Base-by-base conservation (phyloP, 192 early-diverging fungal genomes). In the Backusella macrospora region DNA sequence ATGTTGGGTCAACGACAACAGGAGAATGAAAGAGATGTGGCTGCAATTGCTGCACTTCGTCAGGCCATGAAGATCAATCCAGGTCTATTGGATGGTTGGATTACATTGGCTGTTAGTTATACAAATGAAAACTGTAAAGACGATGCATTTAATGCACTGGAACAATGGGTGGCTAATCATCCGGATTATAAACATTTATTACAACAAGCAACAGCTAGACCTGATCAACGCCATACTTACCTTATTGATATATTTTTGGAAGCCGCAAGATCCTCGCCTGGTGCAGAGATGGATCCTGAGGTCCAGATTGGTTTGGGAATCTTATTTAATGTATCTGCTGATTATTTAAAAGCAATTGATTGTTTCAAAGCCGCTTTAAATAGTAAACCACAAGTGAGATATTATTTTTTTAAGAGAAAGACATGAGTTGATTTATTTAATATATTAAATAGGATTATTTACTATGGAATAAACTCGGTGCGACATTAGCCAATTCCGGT, bases 381-480 rank as follows among this genome's bases (percentile, higher is more conserved):
- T 42, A 88, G 87, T 49, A 89, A 92, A 29, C 98, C 98, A 6
- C 76, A 78, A 76, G 76, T 83, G 73, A 74, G 62, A 34, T 34
- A 34, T 34, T 34, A 34, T 34, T 34, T 34, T 34, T 34, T n/a
- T n/a, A n/a, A n/a, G n/a, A n/a, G n/a, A n/a, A n/a, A n/a, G n/a
- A n/a, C n/a, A n/a, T n/a, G n/a, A n/a, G n/a, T n/a, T n/a, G n/a
- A n/a, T n/a, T n/a, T n/a, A n/a, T n/a, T n/a, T n/a, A n/a, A n/a
- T n/a, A 45, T 34, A 21, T 14, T 23, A 29, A 21, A 38, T 80
- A 90, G 80, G 95, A 99, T 80, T 97, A 96, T 81, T 78, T 97
- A 75, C 83, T 98, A 64, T 99, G 95, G 95, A 99, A 99, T 84
- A 92, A 94, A 55, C 83, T 99, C 46, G 98, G 98, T 5, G 98